Evolutionary conservation across 2,329 filamentous ascomycete species (phyloP).

Genomic region (Aspergillus glaucus): DNA sequence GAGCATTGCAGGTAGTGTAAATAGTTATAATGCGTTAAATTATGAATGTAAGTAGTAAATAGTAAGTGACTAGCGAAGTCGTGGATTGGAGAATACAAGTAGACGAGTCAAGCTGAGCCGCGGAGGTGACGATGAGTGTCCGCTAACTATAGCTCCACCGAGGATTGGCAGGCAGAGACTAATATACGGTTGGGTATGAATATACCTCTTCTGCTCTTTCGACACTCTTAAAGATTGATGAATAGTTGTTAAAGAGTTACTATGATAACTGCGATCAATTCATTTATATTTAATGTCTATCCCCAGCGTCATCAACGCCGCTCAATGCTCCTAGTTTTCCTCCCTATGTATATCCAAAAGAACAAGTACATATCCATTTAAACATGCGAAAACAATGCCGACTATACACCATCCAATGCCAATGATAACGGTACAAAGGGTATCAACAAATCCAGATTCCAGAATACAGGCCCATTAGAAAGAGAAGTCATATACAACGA

Average conservation of each 20-base stretch:
- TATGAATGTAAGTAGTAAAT: neutral
- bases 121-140: neutral
- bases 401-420: neutral
- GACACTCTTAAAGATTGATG: too few species aligned
- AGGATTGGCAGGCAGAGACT: too few species aligned
- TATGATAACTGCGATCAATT: too few species aligned
- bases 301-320: too few species aligned
- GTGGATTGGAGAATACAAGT: neutral
- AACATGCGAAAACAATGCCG: neutral
- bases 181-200: too few species aligned
- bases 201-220: too few species aligned
- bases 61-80: neutral
- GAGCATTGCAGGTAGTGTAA: constrained; percentile 24
- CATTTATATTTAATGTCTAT: too few species aligned
- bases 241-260: too few species aligned
- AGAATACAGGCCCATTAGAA: neutral
- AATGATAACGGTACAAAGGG: constrained; percentile 2
- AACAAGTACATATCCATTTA: neutral
- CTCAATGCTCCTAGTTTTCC: neutral
- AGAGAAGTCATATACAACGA: neutral
- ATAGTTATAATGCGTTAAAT: neutral
- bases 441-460: neutral
- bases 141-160: too few species aligned
- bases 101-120: neutral
- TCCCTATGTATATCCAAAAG: neutral